Evolutionary conservation across 352 stramenopile genomes (phyloP).

Genomic region (Peronospora tabacina): DNA sequence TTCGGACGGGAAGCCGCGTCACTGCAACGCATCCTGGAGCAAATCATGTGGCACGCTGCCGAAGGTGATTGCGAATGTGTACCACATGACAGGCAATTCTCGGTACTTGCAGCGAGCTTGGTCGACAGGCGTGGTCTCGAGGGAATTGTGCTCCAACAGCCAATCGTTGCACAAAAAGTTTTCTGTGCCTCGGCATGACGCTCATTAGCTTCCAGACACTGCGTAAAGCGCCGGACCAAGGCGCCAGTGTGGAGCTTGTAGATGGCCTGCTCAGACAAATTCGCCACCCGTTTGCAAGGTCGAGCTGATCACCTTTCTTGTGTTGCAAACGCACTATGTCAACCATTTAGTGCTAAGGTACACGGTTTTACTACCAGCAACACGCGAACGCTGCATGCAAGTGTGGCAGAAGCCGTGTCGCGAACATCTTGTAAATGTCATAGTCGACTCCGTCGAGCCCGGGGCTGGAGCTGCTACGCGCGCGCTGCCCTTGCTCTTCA

Average conservation of each 20-base stretch:
- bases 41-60: too few species aligned
- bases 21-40: too few species aligned
- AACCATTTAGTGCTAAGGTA: slow-evolving; percentile 22
- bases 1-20: too few species aligned
- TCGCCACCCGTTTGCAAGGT: slow-evolving; percentile 20
- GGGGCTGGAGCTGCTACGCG: not conserved
- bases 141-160: slow-evolving; percentile 29
- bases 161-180: slow-evolving; percentile 19
- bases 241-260: slow-evolving; percentile 31
- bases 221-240: not conserved
- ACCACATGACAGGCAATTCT: slow-evolving; percentile 19
- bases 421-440: slow-evolving; percentile 15
- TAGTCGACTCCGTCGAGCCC: slow-evolving; percentile 23
- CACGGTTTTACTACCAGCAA: slow-evolving; percentile 14
- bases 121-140: slow-evolving; percentile 15
- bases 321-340: slow-evolving; percentile 12
- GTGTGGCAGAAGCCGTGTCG: slow-evolving; percentile 4
- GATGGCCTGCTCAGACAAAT: slow-evolving; percentile 28
- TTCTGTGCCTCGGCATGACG: slow-evolving; percentile 12
- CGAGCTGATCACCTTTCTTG: slow-evolving; percentile 19
- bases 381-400: slow-evolving; percentile 6
- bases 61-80: slow-evolving; percentile 5
- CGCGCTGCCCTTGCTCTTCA: slow-evolving; percentile 18
- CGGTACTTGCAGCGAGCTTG: slow-evolving; percentile 13
- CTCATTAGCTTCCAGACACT: slow-evolving; percentile 1